phyloP scores from a whole-genome alignment of 768 basidiomycete species.

The Boletus coccyginus region DNA sequence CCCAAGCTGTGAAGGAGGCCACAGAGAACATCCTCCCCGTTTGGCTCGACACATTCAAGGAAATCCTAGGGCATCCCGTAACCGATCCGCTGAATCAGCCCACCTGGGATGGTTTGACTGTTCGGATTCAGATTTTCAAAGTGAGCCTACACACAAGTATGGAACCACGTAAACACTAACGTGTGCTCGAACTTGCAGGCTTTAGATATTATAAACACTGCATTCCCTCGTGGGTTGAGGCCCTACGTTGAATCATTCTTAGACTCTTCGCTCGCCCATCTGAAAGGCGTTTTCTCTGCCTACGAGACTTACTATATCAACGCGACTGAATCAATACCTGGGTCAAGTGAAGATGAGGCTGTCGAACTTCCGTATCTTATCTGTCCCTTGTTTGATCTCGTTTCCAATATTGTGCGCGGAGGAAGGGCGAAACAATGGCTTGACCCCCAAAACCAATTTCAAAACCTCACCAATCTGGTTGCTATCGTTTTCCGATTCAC shows the following conservation, averaged over 20 bases:
- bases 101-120: constrained; percentile 79
- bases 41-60: constrained; percentile 91
- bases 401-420: constrained; percentile 61
- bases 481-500: constrained; percentile 61
- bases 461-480: constrained; percentile 50
- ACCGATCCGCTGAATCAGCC: constrained; percentile 55
- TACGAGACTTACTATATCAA: constrained; percentile 64
- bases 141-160: constrained; percentile 38
- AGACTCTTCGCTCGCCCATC: constrained; percentile 53
- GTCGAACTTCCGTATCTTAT: constrained; percentile 77
- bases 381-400: constrained; percentile 78
- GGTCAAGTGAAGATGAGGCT: constrained; percentile 70
- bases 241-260: constrained; percentile 63
- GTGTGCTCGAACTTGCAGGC: constrained; percentile 46
- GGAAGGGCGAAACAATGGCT: constrained; percentile 69
- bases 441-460: constrained; percentile 27
- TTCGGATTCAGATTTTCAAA: constrained; percentile 84
- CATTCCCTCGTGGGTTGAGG: constrained; percentile 74
- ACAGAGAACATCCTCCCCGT: constrained; percentile 75
- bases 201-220: constrained; percentile 72
- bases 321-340: constrained; percentile 52
- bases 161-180: neutral
- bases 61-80: constrained; percentile 62
- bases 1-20: constrained; percentile 82
- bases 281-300: constrained; percentile 54